Evolutionary conservation across 306 rosid genomes (phyloP).

Genomic region (Hippophae tibetana): DNA sequence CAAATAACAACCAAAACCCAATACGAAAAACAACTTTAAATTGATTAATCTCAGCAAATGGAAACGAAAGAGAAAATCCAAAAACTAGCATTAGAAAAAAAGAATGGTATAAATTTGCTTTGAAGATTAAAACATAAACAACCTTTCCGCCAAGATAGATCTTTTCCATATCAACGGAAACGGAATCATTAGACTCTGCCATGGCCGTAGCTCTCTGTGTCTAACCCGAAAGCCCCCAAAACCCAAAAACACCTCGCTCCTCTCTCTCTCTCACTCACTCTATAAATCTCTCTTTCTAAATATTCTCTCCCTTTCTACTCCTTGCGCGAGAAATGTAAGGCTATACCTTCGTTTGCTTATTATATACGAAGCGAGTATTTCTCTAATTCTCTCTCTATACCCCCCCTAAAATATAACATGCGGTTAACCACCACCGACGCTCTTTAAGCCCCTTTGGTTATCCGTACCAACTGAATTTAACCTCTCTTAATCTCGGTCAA

Average conservation of each 20-base stretch:
- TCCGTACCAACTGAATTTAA: conserved; percentile 21
- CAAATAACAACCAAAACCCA: too few relatives aligned
- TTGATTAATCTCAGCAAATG: too few relatives aligned
- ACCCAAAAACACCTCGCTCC: conserved; percentile 14
- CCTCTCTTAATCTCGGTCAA: conserved; percentile 17
- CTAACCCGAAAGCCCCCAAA: conserved; percentile 32
- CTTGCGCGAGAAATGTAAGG: conserved; percentile 21
- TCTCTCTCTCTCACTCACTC: neutral
- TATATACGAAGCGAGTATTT: conserved; percentile 45
- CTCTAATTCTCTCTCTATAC: conserved; percentile 17
- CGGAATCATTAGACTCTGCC: conserved; percentile 59
- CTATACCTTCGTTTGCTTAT: conserved; percentile 32
- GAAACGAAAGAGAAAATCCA: neutral
- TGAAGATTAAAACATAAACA: neutral
- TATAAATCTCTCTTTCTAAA: neutral
- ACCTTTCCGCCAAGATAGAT: conserved; percentile 98
- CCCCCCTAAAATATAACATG: conserved; percentile 11
- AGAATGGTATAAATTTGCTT: too few relatives aligned
- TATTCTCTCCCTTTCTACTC: conserved; percentile 9
- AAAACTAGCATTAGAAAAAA: neutral
- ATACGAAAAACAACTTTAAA: too few relatives aligned
- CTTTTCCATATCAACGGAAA: conserved; percentile 73
- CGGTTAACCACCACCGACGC: conserved; percentile 69
- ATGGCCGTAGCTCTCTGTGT: conserved; percentile 45
- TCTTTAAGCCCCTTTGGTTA: neutral